Evolutionary conservation across 164 flowering plant genomes (phyloP).

Genomic region (Annona squamosa): DNA sequence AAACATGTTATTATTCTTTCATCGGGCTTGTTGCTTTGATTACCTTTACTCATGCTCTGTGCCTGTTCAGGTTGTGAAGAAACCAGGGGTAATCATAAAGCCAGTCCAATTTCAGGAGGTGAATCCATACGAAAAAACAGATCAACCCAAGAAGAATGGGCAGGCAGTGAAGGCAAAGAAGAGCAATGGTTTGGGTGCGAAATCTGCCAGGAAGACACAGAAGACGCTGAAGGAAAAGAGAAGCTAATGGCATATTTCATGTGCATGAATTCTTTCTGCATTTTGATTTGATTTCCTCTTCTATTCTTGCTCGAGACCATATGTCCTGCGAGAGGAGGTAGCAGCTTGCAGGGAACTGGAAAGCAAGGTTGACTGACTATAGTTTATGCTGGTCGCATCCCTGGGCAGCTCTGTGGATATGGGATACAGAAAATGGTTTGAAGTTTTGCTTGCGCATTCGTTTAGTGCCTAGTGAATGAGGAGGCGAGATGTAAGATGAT

Average conservation of each 20-base stretch:
- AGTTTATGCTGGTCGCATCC: too few species aligned
- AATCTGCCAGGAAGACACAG: conserved; percentile 2
- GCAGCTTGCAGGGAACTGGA: too few species aligned
- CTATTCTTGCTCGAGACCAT: too few species aligned
- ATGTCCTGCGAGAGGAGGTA: too few species aligned
- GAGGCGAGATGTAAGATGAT: too few species aligned
- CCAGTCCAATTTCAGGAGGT: conserved; percentile 71
- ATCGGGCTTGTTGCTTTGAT: neutral
- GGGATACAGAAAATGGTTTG: too few species aligned
- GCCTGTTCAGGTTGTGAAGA: conserved; percentile 71
- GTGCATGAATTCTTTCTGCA: too few species aligned
- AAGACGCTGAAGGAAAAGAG: neutral
- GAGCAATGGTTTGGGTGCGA: conserved; percentile 2
- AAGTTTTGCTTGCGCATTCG: too few species aligned
- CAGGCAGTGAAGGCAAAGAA: neutral
- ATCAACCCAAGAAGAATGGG: neutral
- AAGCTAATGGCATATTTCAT: neutral
- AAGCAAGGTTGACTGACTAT: too few species aligned
- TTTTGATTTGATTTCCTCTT: too few species aligned
- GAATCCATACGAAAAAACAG: conserved; percentile 37
- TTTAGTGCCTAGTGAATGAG: too few species aligned
- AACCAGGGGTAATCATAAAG: conserved; percentile 60
- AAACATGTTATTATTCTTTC: neutral
- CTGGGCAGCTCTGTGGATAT: too few species aligned
- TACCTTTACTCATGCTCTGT: conserved; percentile 6